Conservation (phyloP, 163 green algal genomes). For the Scenedesmus sp. region DNA sequence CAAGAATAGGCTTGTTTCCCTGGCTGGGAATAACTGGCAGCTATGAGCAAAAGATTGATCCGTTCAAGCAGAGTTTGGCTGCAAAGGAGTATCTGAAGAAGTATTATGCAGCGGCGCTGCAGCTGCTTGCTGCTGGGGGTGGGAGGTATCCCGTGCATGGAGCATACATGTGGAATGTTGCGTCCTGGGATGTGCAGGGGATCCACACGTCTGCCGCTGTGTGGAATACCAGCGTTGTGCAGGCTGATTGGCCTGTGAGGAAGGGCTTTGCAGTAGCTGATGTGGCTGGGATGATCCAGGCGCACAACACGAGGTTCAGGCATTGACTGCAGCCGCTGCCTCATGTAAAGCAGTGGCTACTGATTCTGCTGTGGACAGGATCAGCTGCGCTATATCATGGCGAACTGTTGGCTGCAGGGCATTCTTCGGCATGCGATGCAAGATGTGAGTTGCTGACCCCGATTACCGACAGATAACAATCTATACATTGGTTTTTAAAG, state of each 20-base stretch:
- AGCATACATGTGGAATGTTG: constrained; percentile 30
- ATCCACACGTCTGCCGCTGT: constrained; percentile 7
- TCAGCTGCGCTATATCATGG: no score
- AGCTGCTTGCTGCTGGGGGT: neutral
- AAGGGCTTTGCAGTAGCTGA: neutral
- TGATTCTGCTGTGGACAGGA: no score
- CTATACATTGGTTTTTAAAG: no score
- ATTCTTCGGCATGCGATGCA: no score
- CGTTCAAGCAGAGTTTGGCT: neutral
- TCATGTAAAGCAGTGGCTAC: no score
- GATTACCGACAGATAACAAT: no score
- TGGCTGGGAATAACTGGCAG: neutral
- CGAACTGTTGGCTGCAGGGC: neutral
- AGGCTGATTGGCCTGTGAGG: neutral
- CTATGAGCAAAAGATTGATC: neutral
- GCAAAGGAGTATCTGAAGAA: neutral
- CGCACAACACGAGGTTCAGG: neutral
- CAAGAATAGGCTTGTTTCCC: neutral
- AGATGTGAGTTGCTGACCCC: no score
- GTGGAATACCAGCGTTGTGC: neutral
- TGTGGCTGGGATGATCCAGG: neutral
- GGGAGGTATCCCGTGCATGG: neutral
- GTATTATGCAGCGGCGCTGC: neutral
- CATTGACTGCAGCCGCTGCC: neutral
- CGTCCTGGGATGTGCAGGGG: constrained; percentile 19